These are phyloP conservation scores for Ampelocalamus luodianensis DNA, from an alignment of 176 grass and related monocot species.

Conservation along the genomic window DNA sequence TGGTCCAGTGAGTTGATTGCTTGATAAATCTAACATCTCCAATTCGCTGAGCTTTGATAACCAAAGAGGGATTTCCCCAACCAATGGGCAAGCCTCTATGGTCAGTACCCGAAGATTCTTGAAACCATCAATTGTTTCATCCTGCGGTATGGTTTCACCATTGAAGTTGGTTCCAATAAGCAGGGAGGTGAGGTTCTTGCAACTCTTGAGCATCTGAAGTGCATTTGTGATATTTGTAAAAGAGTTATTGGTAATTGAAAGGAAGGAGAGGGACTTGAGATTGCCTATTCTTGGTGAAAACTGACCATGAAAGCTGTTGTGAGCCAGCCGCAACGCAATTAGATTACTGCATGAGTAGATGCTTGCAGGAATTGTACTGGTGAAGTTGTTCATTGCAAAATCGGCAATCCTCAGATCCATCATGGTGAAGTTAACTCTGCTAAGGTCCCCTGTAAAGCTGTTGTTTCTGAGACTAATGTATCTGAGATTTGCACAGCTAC, in stretches of 20 bases:
- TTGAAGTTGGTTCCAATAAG: slow-evolving; percentile 67
- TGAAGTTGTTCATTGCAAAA: slow-evolving; percentile 64
- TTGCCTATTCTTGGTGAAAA: slow-evolving; percentile 61
- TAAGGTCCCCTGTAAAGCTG: slow-evolving; percentile 56
- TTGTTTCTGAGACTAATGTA: slow-evolving; percentile 71
- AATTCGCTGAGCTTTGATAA: slow-evolving; percentile 62
- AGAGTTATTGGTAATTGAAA: slow-evolving; percentile 65
- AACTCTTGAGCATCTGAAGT: slow-evolving; percentile 65
- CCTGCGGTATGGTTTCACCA: slow-evolving; percentile 54
- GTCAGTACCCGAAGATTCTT: slow-evolving; percentile 58
- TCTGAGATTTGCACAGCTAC: slow-evolving; percentile 63
- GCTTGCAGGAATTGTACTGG: slow-evolving; percentile 64
- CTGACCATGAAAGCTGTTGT: slow-evolving; percentile 58
- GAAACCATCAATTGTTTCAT: slow-evolving; percentile 59
- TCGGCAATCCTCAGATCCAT: slow-evolving; percentile 63
- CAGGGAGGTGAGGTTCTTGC: slow-evolving; percentile 58
- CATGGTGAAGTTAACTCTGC: slow-evolving; percentile 59
- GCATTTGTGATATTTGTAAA: slow-evolving; percentile 62
- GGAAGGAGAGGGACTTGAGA: slow-evolving; percentile 61
- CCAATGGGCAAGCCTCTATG: slow-evolving; percentile 50
- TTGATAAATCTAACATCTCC: slow-evolving; percentile 70
- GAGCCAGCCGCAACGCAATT: slow-evolving; percentile 63
- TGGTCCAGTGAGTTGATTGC: slow-evolving; percentile 60
- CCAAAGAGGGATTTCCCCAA: slow-evolving; percentile 69
- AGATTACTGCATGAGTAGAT: slow-evolving; percentile 71